Evolutionary conservation across 176 grass and related monocot species (phyloP), one percentile per base, ranked within the genome.

Genomic region (Oryza officinalis): DNA sequence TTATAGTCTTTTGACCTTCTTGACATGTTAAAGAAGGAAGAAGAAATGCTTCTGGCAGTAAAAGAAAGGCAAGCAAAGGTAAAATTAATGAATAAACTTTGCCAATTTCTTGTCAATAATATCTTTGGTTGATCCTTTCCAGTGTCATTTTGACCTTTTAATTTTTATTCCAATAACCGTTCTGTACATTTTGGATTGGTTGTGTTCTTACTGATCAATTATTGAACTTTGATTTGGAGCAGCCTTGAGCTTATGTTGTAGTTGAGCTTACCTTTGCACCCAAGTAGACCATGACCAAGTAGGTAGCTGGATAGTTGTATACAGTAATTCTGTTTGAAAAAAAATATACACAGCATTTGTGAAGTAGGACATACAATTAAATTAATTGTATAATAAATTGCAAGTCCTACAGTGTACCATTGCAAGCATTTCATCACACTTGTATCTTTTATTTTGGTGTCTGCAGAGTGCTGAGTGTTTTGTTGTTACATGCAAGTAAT

Each of bases 1-100:
- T 14, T 65, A 8, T 73, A 97, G 95, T 86, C 88, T 77, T 93
- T 94, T 86, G 92, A 97, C 91, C 92, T 97, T 63, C 60, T 93
- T n/a, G 90, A 94, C 68, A 97, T 94, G 95, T 77, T 97, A 81
- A 94, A 91, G 86, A 92, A 86, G 78, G 93, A 95, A 82, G 85
- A 95, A 87, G 93, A 93, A 86, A 95, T 98, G 89, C 93, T 95
- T 84, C 35, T 88, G 63, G 85, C 91, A 73, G 85, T 95, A 41
- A 98, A 98, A 57, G 93, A 93, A 88, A 89, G 84, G 74, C 57
- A 88, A 68, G 90, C 74, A 49, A 93, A 93, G 90, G 92, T 97
- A 85, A 80, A 47, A 27, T 41, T 49, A 63, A 11, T 76, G 2
- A 27, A 81, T 67, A 13, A 7, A 27, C 25, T 15, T 79, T 18